phyloP scores from a whole-genome alignment of 1,139 yeast species.

The Wickerhamiella pararugosa region DNA sequence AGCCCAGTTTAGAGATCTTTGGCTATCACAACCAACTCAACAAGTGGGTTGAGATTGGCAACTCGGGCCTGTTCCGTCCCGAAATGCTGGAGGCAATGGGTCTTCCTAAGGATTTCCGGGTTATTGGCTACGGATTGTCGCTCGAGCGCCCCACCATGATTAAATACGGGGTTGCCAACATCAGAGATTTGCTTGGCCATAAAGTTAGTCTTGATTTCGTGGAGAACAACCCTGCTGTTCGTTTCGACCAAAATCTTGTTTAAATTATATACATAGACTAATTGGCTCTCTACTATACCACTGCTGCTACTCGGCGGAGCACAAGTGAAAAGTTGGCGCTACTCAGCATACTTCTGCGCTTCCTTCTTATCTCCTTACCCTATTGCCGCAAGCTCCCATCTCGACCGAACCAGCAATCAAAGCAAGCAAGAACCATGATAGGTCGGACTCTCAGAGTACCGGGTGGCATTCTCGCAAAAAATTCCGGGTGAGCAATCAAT shows the following conservation, averaged over 20 bases:
- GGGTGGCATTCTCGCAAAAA: too few species aligned
- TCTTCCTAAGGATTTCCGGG: constrained; percentile 83
- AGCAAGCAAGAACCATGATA: too few species aligned
- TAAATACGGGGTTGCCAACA: constrained; percentile 88
- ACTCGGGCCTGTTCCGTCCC: constrained; percentile 99
- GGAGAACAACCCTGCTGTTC: constrained; percentile 93
- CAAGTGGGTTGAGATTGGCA: constrained; percentile 99
- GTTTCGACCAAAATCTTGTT: constrained; percentile 63
- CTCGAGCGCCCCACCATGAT: constrained; percentile 99
- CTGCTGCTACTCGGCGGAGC: too few species aligned
- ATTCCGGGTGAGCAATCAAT: too few species aligned
- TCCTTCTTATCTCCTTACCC: too few species aligned
- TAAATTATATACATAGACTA: constrained; percentile 1
- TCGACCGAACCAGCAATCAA: too few species aligned
- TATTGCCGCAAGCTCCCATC: too few species aligned
- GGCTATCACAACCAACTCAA: constrained; percentile 90
- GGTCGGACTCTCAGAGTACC: too few species aligned
- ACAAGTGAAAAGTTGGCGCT: too few species aligned
- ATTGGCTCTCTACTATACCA: background rate
- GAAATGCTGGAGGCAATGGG: constrained; percentile 99
- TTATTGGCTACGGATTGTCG: constrained; percentile 94
- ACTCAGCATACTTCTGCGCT: too few species aligned
- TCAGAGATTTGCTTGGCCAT: constrained; percentile 28
- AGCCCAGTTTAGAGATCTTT: constrained; percentile 94
- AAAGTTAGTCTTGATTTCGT: constrained; percentile 46